Conservation (phyloP, 73 alveolate species). For the Paramecium octaurelia region DNA sequence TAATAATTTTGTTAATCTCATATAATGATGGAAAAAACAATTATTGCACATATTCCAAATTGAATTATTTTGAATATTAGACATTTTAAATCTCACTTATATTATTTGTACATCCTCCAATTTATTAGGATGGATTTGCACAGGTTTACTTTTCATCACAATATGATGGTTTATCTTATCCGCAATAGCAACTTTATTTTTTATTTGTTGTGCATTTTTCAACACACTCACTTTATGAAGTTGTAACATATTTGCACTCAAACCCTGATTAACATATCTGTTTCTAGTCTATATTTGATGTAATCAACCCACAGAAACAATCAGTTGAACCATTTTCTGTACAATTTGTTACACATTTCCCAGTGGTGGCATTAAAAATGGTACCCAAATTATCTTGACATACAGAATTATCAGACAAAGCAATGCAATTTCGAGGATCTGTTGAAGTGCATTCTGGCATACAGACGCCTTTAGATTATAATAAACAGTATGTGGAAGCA, state of each 20-base stretch:
- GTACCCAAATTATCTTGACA: neutral
- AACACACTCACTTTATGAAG: neutral
- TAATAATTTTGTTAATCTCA: neutral
- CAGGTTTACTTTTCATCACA: neutral
- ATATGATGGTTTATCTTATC: neutral
- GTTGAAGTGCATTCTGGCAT: neutral
- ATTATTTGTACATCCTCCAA: neutral
- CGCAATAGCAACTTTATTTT: neutral
- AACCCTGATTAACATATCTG: neutral
- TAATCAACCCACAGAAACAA: neutral
- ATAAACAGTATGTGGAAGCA: neutral
- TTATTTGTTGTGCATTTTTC: neutral
- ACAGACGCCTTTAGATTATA: neutral
- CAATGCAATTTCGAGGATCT: neutral
- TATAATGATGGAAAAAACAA: too few species aligned
- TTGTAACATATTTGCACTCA: neutral
- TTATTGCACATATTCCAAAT: neutral
- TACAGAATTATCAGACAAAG: neutral
- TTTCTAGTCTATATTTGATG: too few species aligned
- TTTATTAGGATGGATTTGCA: neutral
- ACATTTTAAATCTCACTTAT: neutral
- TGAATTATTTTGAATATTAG: neutral
- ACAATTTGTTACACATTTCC: neutral
- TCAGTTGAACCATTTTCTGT: neutral
- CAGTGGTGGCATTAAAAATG: neutral